These are phyloP conservation scores for Ogataea nonfermentans DNA, from an alignment of 805 yeast species.

Conservation along the genomic window DNA sequence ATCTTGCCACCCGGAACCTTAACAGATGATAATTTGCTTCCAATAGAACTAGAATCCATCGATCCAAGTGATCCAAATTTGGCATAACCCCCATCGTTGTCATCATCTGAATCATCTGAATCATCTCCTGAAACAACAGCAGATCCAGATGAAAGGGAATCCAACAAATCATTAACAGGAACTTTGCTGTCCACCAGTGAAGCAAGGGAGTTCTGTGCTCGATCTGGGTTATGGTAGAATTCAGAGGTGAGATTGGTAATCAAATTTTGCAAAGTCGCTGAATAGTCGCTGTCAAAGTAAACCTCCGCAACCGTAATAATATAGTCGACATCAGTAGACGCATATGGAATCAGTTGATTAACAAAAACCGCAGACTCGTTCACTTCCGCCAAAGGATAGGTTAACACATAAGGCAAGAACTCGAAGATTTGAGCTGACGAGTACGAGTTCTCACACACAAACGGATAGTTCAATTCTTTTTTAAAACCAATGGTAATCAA, in stretches of 20 bases:
- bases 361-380: slow-evolving; percentile 48
- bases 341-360: slow-evolving; percentile 71
- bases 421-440: slow-evolving; percentile 84
- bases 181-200: slow-evolving; percentile 68
- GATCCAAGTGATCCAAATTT: slow-evolving; percentile 25
- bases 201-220: slow-evolving; percentile 57
- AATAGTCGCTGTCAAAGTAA: slow-evolving; percentile 63
- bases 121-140: slow-evolving; percentile 12
- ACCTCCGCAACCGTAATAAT: slow-evolving; percentile 87
- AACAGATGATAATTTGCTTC: slow-evolving; percentile 14
- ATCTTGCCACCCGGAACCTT: slow-evolving; percentile 38
- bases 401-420: slow-evolving; percentile 74
- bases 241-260: slow-evolving; percentile 52
- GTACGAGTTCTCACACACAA: slow-evolving; percentile 68
- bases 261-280: slow-evolving; percentile 47
- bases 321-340: slow-evolving; percentile 53
- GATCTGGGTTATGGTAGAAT: slow-evolving; percentile 58
- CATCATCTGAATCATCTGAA: slow-evolving; percentile 7
- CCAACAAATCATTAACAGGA: slow-evolving; percentile 49
- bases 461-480: slow-evolving; percentile 76
- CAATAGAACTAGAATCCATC: slow-evolving; percentile 20
- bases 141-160: slow-evolving; percentile 12
- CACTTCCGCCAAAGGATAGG: slow-evolving; percentile 50
- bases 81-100: slow-evolving; percentile 6
- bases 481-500: slow-evolving; percentile 77